phyloP scores from a whole-genome alignment of 2,329 filamentous ascomycete species.

The Neoscytalidium dimidiatum region DNA sequence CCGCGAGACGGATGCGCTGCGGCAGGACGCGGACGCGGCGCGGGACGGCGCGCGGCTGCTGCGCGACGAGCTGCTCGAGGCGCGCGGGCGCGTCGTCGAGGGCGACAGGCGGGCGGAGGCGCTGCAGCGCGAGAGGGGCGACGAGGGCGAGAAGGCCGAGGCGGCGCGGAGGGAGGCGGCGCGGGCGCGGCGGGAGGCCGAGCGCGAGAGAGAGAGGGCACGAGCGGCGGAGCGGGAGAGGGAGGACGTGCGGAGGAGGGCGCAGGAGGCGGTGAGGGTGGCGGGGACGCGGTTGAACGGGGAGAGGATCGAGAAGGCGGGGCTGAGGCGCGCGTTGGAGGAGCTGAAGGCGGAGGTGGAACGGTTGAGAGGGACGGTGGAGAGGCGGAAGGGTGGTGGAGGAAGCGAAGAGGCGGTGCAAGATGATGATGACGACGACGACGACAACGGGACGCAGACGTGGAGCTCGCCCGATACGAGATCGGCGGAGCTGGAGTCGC shows the following conservation, averaged over 20 bases:
- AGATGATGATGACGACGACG: not conserved
- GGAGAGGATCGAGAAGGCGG: slow-evolving; percentile 12
- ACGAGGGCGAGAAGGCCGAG: not conserved
- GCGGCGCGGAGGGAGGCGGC: not conserved
- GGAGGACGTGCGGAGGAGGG: not conserved
- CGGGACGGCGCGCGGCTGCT: slow-evolving; percentile 8
- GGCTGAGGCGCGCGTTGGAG: slow-evolving; percentile 2
- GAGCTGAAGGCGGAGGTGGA: slow-evolving; percentile 9
- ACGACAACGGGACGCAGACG: no score
- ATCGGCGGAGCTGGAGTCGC: not conserved
- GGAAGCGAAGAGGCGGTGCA: not conserved
- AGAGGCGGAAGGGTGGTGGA: not conserved
- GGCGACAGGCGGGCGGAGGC: not conserved
- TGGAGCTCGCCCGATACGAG: not conserved
- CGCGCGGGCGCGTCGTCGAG: not conserved
- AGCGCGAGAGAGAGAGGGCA: not conserved
- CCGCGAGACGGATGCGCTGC: not conserved
- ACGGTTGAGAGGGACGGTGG: not conserved
- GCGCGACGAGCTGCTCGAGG: not conserved
- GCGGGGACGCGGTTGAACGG: not conserved
- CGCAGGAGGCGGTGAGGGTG: slow-evolving; percentile 11
- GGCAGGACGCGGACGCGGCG: not conserved
- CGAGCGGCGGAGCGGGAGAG: not conserved
- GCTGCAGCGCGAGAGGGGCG: not conserved
- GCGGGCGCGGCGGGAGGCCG: not conserved